These are phyloP conservation scores for Penicillium nordicum DNA, from an alignment of 2,329 filamentous ascomycete species.

Conservation along the genomic window DNA sequence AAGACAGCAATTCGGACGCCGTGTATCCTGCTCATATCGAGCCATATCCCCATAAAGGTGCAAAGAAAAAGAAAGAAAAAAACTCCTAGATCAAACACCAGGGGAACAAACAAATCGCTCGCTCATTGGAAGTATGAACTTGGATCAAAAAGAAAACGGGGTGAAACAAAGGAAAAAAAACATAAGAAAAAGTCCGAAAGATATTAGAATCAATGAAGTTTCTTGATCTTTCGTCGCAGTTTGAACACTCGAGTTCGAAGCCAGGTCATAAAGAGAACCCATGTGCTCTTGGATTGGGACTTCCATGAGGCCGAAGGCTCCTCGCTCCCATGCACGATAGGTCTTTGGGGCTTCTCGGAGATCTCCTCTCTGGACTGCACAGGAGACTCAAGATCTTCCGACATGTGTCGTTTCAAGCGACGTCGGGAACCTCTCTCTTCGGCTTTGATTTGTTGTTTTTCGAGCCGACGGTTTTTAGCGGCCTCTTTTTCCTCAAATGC, in stretches of 20 bases:
- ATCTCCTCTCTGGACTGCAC: slow-evolving; percentile 15
- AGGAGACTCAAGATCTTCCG: slow-evolving; percentile 12
- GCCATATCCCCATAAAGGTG: slow-evolving; percentile 5
- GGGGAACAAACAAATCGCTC: slow-evolving; percentile 10
- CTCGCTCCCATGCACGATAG: background rate
- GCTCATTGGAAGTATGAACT: slow-evolving; percentile 8
- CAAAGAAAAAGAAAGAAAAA: background rate
- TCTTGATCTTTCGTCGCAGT: slow-evolving; percentile 40
- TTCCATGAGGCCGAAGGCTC: slow-evolving; percentile 27
- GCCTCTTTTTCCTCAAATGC: slow-evolving; percentile 60
- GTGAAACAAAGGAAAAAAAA: background rate
- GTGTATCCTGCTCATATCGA: slow-evolving; percentile 5
- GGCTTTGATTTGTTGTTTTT: slow-evolving; percentile 51
- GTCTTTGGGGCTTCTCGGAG: slow-evolving; percentile 20
- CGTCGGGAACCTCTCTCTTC: slow-evolving; percentile 45
- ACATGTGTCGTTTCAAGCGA: slow-evolving; percentile 38
- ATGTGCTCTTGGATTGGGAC: slow-evolving; percentile 39
- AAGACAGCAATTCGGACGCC: slow-evolving; percentile 7
- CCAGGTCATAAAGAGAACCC: slow-evolving; percentile 57
- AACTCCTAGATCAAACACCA: slow-evolving; percentile 6
- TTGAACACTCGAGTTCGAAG: slow-evolving; percentile 54
- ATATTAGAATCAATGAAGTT: slow-evolving; percentile 18
- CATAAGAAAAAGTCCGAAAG: slow-evolving; percentile 25
- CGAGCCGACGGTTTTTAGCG: slow-evolving; percentile 53
- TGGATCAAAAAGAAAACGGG: background rate